These are phyloP conservation scores for Xylaria scruposa DNA, from an alignment of 495 filamentous ascomycete genomes.

Conservation along the genomic window DNA sequence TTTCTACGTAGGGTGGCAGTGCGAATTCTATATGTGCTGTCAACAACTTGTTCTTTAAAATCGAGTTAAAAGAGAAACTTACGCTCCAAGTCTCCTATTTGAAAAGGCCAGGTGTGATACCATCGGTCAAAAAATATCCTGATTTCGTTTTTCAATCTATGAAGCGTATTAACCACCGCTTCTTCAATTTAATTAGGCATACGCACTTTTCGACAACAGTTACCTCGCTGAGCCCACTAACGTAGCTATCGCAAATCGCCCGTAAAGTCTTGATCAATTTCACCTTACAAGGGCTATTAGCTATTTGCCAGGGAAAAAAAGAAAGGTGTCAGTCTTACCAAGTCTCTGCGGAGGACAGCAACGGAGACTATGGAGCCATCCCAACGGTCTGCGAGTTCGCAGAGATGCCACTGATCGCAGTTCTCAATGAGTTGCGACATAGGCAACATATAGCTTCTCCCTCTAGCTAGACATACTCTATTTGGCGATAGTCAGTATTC, in stretches of 20 bases:
- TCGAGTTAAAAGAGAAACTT: slow-evolving; percentile 19
- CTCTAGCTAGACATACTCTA: slow-evolving; percentile 72
- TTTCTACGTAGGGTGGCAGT: slow-evolving; percentile 76
- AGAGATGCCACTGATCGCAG: slow-evolving; percentile 72
- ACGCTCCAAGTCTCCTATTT: slow-evolving; percentile 42
- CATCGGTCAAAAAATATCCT: slow-evolving; percentile 41
- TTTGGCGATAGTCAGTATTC: neutral
- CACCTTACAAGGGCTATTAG: slow-evolving; percentile 51
- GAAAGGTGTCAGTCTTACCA: slow-evolving; percentile 52
- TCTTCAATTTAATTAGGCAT: neutral
- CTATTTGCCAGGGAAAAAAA: neutral
- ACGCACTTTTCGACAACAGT: slow-evolving; percentile 39
- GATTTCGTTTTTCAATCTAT: slow-evolving; percentile 40
- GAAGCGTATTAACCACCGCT: slow-evolving; percentile 6
- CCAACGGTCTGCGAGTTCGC: slow-evolving; percentile 66
- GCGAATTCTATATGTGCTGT: slow-evolving; percentile 52
- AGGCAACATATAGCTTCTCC: slow-evolving; percentile 70
- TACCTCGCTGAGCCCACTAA: slow-evolving; percentile 35
- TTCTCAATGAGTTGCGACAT: slow-evolving; percentile 67
- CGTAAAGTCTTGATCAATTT: slow-evolving; percentile 65
- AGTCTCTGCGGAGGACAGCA: slow-evolving; percentile 69
- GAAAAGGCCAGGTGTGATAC: slow-evolving; percentile 44
- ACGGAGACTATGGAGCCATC: slow-evolving; percentile 74
- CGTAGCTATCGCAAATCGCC: slow-evolving; percentile 66
- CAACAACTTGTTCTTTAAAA: neutral